Evolutionary conservation across 495 filamentous ascomycete species (phyloP).

Genomic region (Aspergillus taichungensis): DNA sequence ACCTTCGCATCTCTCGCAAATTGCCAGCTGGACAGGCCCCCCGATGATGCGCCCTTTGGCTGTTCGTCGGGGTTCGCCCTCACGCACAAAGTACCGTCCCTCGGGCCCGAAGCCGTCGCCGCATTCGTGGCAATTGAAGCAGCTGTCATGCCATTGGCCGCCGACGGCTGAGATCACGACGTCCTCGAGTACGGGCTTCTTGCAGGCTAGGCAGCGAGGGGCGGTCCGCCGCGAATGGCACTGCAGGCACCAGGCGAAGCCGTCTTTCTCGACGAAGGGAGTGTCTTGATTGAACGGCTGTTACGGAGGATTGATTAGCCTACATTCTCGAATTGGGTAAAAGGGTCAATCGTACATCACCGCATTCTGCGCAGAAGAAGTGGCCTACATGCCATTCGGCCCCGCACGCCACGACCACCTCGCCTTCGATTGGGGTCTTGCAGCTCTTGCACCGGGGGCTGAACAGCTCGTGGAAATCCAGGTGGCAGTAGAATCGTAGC

Average conservation of each 20-base stretch:
- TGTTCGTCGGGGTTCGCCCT: conserved; percentile 44
- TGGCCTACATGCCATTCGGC: conserved; percentile 95
- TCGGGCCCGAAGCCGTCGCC: conserved; percentile 49
- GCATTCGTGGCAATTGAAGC: conserved; percentile 77
- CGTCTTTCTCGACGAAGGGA: conserved; percentile 94
- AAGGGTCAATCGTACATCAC: conserved; percentile 50
- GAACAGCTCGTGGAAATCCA: conserved; percentile 95
- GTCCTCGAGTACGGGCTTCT: conserved; percentile 75
- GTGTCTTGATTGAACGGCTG: conserved; percentile 69
- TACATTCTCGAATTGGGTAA: not conserved
- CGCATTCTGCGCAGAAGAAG: conserved; percentile 99
- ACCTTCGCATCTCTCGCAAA: conserved; percentile 58
- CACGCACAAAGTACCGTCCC: conserved; percentile 56
- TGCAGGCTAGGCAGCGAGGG: conserved; percentile 79
- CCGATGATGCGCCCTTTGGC: conserved; percentile 41
- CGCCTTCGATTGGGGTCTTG: conserved; percentile 96
- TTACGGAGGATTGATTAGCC: conserved; percentile 5
- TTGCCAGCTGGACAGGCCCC: conserved; percentile 40
- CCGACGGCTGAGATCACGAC: conserved; percentile 80
- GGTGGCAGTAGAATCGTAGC: conserved; percentile 88
- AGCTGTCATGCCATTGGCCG: conserved; percentile 87
- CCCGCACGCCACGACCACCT: conserved; percentile 87
- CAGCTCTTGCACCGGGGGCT: conserved; percentile 92
- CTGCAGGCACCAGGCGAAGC: conserved; percentile 94
- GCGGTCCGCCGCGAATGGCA: conserved; percentile 89